Base-by-base conservation (phyloP, 441 rosid species). In the Populus hybrid region DNA sequence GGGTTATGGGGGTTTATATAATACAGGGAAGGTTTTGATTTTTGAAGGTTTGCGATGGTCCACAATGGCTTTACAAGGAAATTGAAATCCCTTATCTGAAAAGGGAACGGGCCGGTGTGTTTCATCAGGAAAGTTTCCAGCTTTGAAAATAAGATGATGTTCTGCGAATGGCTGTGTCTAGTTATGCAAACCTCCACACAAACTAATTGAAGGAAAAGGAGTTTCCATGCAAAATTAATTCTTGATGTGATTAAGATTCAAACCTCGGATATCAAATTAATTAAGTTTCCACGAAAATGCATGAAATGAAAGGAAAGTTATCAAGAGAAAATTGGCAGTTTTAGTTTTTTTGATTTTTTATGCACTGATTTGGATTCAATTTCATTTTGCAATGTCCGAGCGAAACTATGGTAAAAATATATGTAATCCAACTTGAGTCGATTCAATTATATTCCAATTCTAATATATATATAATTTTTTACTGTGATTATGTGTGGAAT, bases 31-130 rank as follows among this genome's bases (percentile, higher is more conserved):
- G 16, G 67, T 46, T 46, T 46, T 46, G 57, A 46, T 46, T 46
- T 46, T 14, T 32, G 80, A 72, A 78, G 28, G 28, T 42, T 72
- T 78, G 57, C 11, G 20, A 72, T 78, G 76, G 67, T 78, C 72
- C 64, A 26, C 11, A 23, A 66, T 2, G 26, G n/a, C 20, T 66
- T 30, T 72, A 46, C 42, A 75, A 67, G 72, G 78, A 50, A 46
- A 46, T 46, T 46, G 50, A 75, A 73, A 30, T 12, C 28, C 63
- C 32, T 36, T 21, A 50, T 23, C 10, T 30, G 66, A 5, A 66
- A 16, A 34, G 77, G 72, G 46, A 76, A 50, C 32, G 8, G 63
- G 10, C 11, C 28, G 61, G 73, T 20, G 10, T 34, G 34, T 50
- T n/a, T n/a, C 36, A 6, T 28, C 61, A 1, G 9, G 34, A 34